Base-by-base conservation (phyloP, 1,284 basidiomycete genomes). In the Prillingera fragicola region DNA sequence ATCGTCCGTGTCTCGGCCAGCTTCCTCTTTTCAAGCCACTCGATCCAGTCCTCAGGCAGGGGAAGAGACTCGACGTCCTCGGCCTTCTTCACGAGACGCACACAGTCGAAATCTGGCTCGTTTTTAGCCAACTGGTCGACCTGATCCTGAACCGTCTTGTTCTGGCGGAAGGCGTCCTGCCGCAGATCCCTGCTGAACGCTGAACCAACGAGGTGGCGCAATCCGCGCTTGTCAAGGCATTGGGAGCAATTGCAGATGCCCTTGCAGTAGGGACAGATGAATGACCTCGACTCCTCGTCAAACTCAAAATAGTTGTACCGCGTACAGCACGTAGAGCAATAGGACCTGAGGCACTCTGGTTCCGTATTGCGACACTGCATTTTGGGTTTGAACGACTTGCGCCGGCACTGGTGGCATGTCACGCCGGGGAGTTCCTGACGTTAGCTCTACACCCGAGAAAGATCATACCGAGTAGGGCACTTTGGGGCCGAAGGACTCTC, bases 331-430 rank as follows among this genome's bases (percentile, higher is more conserved):
- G 59, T 53, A 27, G 52, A 47, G 50, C 69, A 71, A 46, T 61
- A 69, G 3, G 46, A 22, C 0, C 55, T 48, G 22, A 38, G 45
- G 44, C 69, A 71, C 13, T 50, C 33, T 1, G 60, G 59, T 21
- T 63, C 46, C 29, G 59, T 47, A 39, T 66, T 67, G 17, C 62
- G 45, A 43, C 69, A 71, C 25, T 50, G 50, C 69, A 71, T 69
- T 43, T 67, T 69, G 2, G 52, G 54, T 32, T 63, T 62, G 12
- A 59, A 55, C 4, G 58, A 62, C 23, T 56, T 56, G 4, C 64
- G 48, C n/a, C 58, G 50, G 43, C 69, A 71, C 29, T 71, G 69
- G 50, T 71, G 69, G 43, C 69, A 71, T 7, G 60, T 17, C 1
- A 50, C 52, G 13, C 59, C 62, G 4, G 56, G 50, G 21, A 62